Evolutionary conservation across 495 filamentous ascomycete genomes (phyloP), one percentile per base, ranked within the genome.

Genomic region (Darksidea phi): DNA sequence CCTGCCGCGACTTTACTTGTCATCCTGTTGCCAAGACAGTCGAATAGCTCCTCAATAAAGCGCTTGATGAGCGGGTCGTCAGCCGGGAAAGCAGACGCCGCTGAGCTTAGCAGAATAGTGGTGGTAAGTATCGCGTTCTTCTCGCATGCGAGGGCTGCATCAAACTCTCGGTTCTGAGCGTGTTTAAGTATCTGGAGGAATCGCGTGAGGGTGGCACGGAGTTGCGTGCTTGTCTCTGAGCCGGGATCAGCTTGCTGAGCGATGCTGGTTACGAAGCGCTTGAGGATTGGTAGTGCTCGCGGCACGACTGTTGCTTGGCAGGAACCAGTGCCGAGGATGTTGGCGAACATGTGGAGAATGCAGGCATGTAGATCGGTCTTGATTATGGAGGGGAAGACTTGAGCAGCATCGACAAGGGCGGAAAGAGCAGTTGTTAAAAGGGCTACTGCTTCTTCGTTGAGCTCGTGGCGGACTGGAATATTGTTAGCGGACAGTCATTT

Each of bases 301-400:
- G 95, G 92, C 1, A 97, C 89, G 41, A 97, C 88, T 20, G 88
- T 80, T 13, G 86, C 82, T 75, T 97, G 95, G 69, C 92, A 97
- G 24, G 86, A 78, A 1, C 88, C 85, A 0, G 90, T 96, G 13
- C 88, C 87, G 5, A 99, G 86, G 48, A 97, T 95, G 4, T 89
- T 96, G 42, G 87, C 87, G 71, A 97, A 97, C 23, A 97, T 95
- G 74, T 99, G 93, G 34, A 97, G 79, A 66, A 97, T 96, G 70
- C 92, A 96, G 45, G 94, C 93, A 71, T 99, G 90, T 10, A 99
- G 82, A 72, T 99, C 94, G 48, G 91, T 91, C 72, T 91, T 91
- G 75, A 99, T 99, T 64, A 99, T 89, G 0, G 88, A 85, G 0
- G 94, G 94, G 75, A 99, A 99, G 15, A 97, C 90, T 48, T 92